Percentiles rank a stretch among this genome's conserved stretches.
phyloP scores from a whole-genome alignment of 345 rosid species.

The Aurinia saxatilis region DNA sequence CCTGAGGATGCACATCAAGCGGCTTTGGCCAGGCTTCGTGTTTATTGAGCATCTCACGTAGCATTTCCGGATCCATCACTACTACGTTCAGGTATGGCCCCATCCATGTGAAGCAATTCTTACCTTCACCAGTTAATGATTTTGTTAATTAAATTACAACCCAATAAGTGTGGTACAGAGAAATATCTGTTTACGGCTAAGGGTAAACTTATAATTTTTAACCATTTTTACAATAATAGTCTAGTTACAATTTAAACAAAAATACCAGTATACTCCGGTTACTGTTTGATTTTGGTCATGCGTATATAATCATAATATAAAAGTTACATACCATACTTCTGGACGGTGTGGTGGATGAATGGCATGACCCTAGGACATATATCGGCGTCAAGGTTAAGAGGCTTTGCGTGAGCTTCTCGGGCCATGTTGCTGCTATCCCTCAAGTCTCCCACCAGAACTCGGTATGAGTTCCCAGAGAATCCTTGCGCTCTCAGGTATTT shows the following conservation, averaged over 20 bases:
- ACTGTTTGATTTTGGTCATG: no score
- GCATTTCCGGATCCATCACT: conserved; percentile 12
- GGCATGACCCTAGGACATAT: conserved; percentile 5
- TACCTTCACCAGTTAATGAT: not conserved
- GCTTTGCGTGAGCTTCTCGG: not conserved
- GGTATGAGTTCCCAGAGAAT: conserved; percentile 19
- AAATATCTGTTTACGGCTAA: no score
- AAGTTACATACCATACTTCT: conserved; percentile 3
- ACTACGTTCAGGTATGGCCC: conserved; percentile 15
- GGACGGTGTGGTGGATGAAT: not conserved
- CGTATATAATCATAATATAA: no score
- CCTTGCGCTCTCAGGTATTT: conserved; percentile 27
- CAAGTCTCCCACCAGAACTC: conserved; percentile 15
- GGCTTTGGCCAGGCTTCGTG: conserved; percentile 21
- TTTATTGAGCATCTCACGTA: conserved; percentile 13
- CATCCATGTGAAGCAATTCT: conserved; percentile 16
- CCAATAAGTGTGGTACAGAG: no score
- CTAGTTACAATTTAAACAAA: no score
- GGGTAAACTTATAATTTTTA: no score
- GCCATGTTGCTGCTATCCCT: not conserved
- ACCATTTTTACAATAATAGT: not conserved
- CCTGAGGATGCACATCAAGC: not conserved
- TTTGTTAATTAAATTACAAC: not conserved
- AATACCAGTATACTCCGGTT: no score
- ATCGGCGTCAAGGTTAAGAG: conserved; percentile 7